Percentiles rank a stretch among this genome's conserved stretches.
phyloP scores from a whole-genome alignment of 495 filamentous ascomycete species.

The Penicillium argentinense region DNA sequence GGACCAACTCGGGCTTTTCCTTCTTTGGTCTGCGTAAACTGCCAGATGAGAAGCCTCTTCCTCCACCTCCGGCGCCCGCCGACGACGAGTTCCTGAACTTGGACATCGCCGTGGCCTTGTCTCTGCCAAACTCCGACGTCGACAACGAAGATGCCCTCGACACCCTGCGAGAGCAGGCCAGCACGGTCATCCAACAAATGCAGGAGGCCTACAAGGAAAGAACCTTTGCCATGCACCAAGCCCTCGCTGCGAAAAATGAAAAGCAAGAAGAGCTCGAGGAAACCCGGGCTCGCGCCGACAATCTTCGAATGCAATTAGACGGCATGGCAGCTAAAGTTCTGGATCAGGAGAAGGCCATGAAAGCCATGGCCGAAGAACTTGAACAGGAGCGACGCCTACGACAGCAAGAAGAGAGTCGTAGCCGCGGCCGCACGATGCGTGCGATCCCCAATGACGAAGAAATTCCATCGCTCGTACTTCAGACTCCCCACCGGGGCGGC shows the following conservation, averaged over 20 bases:
- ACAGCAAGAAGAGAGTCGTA: constrained; percentile 52
- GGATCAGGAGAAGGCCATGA: constrained; percentile 65
- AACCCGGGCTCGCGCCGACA: constrained; percentile 61
- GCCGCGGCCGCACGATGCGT: constrained; percentile 39
- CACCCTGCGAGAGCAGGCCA: constrained; percentile 66
- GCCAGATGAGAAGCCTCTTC: constrained; percentile 22
- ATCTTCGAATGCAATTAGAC: constrained; percentile 74
- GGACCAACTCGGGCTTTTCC: constrained; percentile 38
- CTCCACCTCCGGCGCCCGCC: constrained; percentile 35
- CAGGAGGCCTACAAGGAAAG: constrained; percentile 71
- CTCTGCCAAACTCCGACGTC: constrained; percentile 52
- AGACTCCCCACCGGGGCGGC: constrained; percentile 45
- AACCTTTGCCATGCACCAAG: constrained; percentile 56
- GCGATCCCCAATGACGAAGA: constrained; percentile 36
- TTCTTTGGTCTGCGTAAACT: constrained; percentile 41
- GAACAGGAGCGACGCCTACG: constrained; percentile 57
- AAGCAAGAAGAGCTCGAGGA: constrained; percentile 73
- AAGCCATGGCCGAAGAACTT: constrained; percentile 62
- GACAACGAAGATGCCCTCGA: constrained; percentile 66
- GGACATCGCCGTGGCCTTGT: constrained; percentile 63
- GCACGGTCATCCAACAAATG: constrained; percentile 60
- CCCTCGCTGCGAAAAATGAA: constrained; percentile 61
- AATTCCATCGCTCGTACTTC: constrained; percentile 52
- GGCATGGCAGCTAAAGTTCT: constrained; percentile 68
- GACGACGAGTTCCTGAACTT: constrained; percentile 66